These are phyloP conservation scores for Leccinum longicurvipes DNA, from an alignment of 768 basidiomycete species.

Conservation along the genomic window DNA sequence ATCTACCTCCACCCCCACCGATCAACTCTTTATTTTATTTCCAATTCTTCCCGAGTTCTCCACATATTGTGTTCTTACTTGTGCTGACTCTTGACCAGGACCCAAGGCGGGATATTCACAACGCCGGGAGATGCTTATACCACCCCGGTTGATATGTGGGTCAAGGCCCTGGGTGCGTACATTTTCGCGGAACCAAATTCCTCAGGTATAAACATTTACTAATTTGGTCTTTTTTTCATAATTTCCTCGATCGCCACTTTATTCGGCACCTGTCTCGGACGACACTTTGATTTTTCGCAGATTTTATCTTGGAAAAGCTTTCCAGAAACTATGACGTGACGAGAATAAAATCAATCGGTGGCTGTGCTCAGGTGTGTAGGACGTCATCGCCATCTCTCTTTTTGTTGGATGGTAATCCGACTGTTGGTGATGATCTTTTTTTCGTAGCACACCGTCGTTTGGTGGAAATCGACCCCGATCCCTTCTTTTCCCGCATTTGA, in stretches of 20 bases:
- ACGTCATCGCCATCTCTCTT: not conserved
- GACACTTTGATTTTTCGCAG: conserved; percentile 36
- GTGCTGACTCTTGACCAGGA: conserved; percentile 44
- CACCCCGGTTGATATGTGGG: conserved; percentile 89
- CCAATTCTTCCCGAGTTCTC: not conserved
- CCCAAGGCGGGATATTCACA: conserved; percentile 83
- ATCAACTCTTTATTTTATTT: not conserved
- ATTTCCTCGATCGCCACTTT: conserved; percentile 32
- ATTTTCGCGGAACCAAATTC: conserved; percentile 58
- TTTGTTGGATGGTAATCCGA: conserved; percentile 3
- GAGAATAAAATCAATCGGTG: conserved; percentile 72
- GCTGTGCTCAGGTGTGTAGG: conserved; percentile 67
- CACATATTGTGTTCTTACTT: conserved; percentile 11
- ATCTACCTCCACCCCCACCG: conserved; percentile 1
- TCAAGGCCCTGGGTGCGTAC: conserved; percentile 69
- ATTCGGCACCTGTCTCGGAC: conserved; percentile 23
- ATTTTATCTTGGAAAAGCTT: conserved; percentile 73
- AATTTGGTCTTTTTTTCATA: conserved; percentile 32
- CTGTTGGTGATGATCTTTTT: not conserved
- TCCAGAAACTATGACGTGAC: conserved; percentile 65
- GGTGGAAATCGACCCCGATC: conserved; percentile 82
- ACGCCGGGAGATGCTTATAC: conserved; percentile 85
- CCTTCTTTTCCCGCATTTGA: conserved; percentile 71
- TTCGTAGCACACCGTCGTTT: conserved; percentile 66
- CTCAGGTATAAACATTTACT: conserved; percentile 37